phyloP scores from a whole-genome alignment of 805 yeast genomes.

The Candida yuanshanica region DNA sequence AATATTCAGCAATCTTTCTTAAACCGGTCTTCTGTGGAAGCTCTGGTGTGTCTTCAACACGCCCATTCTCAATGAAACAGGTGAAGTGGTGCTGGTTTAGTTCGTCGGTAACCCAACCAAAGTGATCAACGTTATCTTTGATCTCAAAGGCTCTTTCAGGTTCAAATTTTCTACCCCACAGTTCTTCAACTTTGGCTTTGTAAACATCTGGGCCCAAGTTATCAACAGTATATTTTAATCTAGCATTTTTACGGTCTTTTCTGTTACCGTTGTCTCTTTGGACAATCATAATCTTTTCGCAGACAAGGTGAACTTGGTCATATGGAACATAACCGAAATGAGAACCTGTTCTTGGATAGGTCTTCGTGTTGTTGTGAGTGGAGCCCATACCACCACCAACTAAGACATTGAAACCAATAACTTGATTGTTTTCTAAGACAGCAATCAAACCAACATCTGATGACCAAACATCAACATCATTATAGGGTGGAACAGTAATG shows the following conservation, averaged over 20 bases:
- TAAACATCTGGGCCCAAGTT: slow-evolving; percentile 86
- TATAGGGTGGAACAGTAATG: slow-evolving; percentile 91
- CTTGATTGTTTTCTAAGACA: slow-evolving; percentile 58
- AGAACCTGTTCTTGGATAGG: slow-evolving; percentile 93
- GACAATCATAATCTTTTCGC: slow-evolving; percentile 88
- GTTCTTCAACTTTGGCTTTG: slow-evolving; percentile 75
- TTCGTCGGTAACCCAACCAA: slow-evolving; percentile 92
- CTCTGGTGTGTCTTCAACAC: slow-evolving; percentile 89
- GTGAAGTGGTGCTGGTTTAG: slow-evolving; percentile 84
- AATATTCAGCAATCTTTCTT: slow-evolving; percentile 65
- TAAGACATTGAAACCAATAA: slow-evolving; percentile 77
- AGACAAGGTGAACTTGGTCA: slow-evolving; percentile 67
- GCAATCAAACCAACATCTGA: slow-evolving; percentile 93
- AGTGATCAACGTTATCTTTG: slow-evolving; percentile 82
- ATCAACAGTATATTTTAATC: slow-evolving; percentile 94
- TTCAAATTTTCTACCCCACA: slow-evolving; percentile 70
- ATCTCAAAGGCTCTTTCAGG: slow-evolving; percentile 69
- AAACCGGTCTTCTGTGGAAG: slow-evolving; percentile 87
- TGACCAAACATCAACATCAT: slow-evolving; percentile 95
- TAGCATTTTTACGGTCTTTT: slow-evolving; percentile 93
- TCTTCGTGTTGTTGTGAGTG: slow-evolving; percentile 93
- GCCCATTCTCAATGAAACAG: slow-evolving; percentile 91
- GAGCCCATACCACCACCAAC: slow-evolving; percentile 99
- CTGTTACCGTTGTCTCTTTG: slow-evolving; percentile 96
- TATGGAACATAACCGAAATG: slow-evolving; percentile 68